Evolutionary conservation across 768 basidiomycete species (phyloP).

Genomic region (Panaeolus papilionaceus): DNA sequence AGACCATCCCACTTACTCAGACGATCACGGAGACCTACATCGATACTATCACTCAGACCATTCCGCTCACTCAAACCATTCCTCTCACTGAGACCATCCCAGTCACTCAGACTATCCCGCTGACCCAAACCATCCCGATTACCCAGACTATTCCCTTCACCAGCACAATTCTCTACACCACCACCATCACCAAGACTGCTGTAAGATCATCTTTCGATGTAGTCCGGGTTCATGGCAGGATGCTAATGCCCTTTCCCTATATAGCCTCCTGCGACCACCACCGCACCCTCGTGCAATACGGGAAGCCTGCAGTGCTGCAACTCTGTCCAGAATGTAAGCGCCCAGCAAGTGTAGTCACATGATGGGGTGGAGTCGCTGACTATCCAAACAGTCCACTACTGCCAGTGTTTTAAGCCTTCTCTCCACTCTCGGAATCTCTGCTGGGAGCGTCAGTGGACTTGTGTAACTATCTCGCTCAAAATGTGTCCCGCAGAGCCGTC

Average conservation of each 20-base stretch:
- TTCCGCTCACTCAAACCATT: neutral
- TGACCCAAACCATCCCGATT: neutral
- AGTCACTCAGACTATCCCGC: neutral
- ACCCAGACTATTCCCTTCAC: neutral
- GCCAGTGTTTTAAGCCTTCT: neutral
- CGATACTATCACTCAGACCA: neutral
- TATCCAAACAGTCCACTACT: neutral
- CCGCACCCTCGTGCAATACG: neutral
- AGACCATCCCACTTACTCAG: neutral
- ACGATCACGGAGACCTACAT: neutral
- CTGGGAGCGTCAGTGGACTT: constrained; percentile 29
- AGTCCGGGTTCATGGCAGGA: neutral
- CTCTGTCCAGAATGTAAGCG: neutral
- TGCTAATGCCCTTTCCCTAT: neutral
- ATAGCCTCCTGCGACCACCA: neutral
- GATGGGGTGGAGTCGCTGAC: neutral
- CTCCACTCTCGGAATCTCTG: neutral
- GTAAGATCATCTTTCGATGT: neutral
- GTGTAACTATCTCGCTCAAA: constrained; percentile 15
- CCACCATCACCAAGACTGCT: neutral
- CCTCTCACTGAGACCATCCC: neutral
- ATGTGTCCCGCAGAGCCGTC: neutral
- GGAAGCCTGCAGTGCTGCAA: constrained; percentile 6
- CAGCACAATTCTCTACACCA: neutral
- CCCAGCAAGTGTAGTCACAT: neutral